A percentile compares a stretch with the other conserved stretches of the same genome.
Evolutionary conservation across 495 filamentous ascomycete species (phyloP).

Genomic region (Aspergillus ellipticus): DNA sequence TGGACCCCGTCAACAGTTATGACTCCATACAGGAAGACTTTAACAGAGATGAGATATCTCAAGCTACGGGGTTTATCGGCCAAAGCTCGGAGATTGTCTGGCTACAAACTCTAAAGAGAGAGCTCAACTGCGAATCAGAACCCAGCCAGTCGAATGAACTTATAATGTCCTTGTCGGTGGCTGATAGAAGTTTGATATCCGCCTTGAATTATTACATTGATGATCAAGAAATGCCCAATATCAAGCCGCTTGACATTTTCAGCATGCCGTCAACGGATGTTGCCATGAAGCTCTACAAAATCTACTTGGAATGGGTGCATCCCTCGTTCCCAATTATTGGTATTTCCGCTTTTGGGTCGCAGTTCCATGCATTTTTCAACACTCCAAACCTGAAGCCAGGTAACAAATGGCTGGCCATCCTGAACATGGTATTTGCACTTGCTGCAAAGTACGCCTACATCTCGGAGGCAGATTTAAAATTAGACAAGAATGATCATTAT

Average conservation of each 20-base stretch:
- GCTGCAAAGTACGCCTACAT: slow-evolving; percentile 50
- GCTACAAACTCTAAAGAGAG: slow-evolving; percentile 46
- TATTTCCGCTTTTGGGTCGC: slow-evolving; percentile 48
- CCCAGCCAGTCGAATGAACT: slow-evolving; percentile 15
- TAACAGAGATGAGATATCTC: slow-evolving; percentile 45
- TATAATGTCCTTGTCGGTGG: slow-evolving; percentile 25
- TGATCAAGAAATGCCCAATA: slow-evolving; percentile 44
- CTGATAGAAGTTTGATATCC: slow-evolving; percentile 26
- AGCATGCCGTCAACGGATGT: slow-evolving; percentile 47
- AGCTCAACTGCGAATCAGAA: slow-evolving; percentile 32
- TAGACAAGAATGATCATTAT: slow-evolving; percentile 49
- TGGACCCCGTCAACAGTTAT: slow-evolving; percentile 32
- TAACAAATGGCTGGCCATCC: slow-evolving; percentile 52
- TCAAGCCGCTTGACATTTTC: slow-evolving; percentile 43
- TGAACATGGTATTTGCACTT: slow-evolving; percentile 64
- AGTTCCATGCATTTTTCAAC: slow-evolving; percentile 46
- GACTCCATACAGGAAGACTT: slow-evolving; percentile 59
- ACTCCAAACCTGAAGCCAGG: slow-evolving; percentile 36
- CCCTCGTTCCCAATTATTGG: slow-evolving; percentile 58
- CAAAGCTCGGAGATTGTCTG: slow-evolving; percentile 59
- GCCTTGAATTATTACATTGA: slow-evolving; percentile 48
- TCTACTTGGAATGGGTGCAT: slow-evolving; percentile 58
- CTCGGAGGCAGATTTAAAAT: slow-evolving; percentile 38
- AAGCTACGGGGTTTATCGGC: slow-evolving; percentile 55
- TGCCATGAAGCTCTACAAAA: slow-evolving; percentile 53